These are phyloP conservation scores for Xylaria scruposa DNA, from an alignment of 495 filamentous ascomycete species.

Conservation along the genomic window DNA sequence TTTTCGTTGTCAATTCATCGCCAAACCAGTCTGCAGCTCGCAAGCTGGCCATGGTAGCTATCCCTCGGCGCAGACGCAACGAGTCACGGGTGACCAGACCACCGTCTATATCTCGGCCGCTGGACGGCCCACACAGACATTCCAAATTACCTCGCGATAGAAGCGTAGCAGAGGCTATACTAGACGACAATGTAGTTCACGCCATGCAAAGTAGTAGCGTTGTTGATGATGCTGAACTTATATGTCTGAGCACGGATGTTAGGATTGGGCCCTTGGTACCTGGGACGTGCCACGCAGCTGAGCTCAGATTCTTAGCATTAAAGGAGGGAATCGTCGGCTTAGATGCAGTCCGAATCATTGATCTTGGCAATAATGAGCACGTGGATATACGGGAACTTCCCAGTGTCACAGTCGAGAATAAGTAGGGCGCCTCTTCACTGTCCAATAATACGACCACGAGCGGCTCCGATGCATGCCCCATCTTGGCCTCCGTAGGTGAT, in stretches of 20 bases:
- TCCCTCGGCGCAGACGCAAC: slow-evolving; percentile 76
- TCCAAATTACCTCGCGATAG: slow-evolving; percentile 32
- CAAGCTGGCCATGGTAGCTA: slow-evolving; percentile 79
- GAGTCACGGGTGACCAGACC: slow-evolving; percentile 67
- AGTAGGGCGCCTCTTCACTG: background rate
- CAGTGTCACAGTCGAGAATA: slow-evolving; percentile 65
- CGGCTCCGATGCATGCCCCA: background rate
- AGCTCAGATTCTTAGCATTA: slow-evolving; percentile 81
- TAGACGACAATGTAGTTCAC: slow-evolving; percentile 85
- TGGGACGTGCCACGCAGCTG: slow-evolving; percentile 78
- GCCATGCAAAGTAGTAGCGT: slow-evolving; percentile 78
- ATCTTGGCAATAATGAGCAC: slow-evolving; percentile 80
- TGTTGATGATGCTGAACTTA: slow-evolving; percentile 74
- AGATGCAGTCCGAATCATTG: slow-evolving; percentile 82
- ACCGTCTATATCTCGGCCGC: slow-evolving; percentile 49
- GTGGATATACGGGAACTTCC: slow-evolving; percentile 84
- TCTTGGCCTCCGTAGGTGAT: background rate
- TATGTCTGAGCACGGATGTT: slow-evolving; percentile 84
- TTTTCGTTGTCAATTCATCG: slow-evolving; percentile 85
- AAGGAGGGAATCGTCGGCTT: slow-evolving; percentile 75
- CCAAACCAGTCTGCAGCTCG: slow-evolving; percentile 56
- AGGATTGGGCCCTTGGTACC: slow-evolving; percentile 79
- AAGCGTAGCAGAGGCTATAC: slow-evolving; percentile 73
- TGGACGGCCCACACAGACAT: slow-evolving; percentile 28
- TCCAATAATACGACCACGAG: background rate